Base-by-base conservation (phyloP, 2,329 filamentous ascomycete genomes). In the Colletotrichum tropicicola region DNA sequence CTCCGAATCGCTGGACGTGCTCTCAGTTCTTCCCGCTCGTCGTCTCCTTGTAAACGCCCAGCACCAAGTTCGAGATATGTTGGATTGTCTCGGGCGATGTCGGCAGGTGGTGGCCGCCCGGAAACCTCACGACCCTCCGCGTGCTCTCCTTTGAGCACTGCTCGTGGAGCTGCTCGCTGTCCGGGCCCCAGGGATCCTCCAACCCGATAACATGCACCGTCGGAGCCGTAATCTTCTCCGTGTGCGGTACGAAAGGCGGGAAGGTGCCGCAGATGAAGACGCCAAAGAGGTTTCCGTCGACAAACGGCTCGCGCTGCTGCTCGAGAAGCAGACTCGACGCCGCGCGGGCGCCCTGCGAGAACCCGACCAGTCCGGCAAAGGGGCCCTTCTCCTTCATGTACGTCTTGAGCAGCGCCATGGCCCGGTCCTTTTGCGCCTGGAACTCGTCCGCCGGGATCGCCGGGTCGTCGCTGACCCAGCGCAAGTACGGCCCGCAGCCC, bases 391-490 rank as follows among this genome's bases (percentile, higher is more conserved):
- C 44, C 57, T 49, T 30, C 12, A 61, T 10, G 43, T 54, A 61
- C 15, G 45, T 30, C 57, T 65, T 65, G 27, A 66, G 44, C 17
- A 63, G 37, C 37, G 17, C 15, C 37, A 66, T 43, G 13, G 51
- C 52, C 23, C 44, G 21, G 25, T 62, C 59, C 52, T 62, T 62
- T 32, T 62, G 63, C 25, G 32, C 32, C 21, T 58, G 51, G n/a
- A 52, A 39, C 47, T 62, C 59, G 23, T 57, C 58, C 23, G 39
- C 48, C 19, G 57, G 49, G 4, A 27, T 44, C 19, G 56, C 51
- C n/a, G 61, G 56, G 44, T 65, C 61, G 57, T 65, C 61, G 43
- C 43, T 55, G 32, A 66, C 58, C 63, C 63, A 66, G 28, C 63
- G 58, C 28, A 44, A 28, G 52, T 47, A 66, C 27, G 63, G 63